phyloP scores from a whole-genome alignment of 208 protist genomes.

The Kentomonas sorsogonicus region DNA sequence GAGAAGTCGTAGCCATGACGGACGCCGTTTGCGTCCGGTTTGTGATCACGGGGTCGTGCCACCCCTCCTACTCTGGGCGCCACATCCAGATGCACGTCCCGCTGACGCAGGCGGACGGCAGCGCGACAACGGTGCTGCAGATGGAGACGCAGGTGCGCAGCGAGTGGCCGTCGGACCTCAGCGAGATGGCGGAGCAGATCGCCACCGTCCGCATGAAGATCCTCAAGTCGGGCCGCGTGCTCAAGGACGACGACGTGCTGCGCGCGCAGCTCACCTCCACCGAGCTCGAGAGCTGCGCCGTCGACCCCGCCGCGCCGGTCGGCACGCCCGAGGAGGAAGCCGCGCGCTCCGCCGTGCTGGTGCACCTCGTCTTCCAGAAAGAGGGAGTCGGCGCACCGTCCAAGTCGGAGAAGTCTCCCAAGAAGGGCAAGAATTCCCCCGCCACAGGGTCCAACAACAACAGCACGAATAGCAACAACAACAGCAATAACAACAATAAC shows the following conservation, averaged over 20 bases:
- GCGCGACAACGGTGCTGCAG: constrained; percentile 30
- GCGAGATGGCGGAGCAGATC: constrained; percentile 42
- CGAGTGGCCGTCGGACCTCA: constrained; percentile 56
- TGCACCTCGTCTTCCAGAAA: constrained; percentile 62
- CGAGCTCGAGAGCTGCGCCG: constrained; percentile 28
- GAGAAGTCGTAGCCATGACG: constrained; percentile 9
- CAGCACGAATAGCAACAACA: background rate
- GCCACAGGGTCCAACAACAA: background rate
- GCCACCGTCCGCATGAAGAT: constrained; percentile 34
- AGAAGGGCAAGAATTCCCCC: constrained; percentile 18
- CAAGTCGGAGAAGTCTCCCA: constrained; percentile 7
- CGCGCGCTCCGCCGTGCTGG: constrained; percentile 23
- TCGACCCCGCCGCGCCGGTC: constrained; percentile 9
- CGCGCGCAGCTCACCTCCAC: constrained; percentile 24
- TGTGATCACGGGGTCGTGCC: constrained; percentile 65
- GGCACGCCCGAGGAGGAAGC: constrained; percentile 18
- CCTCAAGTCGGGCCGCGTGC: constrained; percentile 56
- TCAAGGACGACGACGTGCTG: constrained; percentile 33
- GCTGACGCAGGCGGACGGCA: constrained; percentile 31
- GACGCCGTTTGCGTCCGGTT: constrained; percentile 47
- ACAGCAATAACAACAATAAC: constrained; percentile 7
- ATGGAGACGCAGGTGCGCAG: constrained; percentile 43
- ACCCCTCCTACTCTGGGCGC: constrained; percentile 44
- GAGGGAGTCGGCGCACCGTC: background rate
- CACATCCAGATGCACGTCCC: constrained; percentile 54